Percentiles rank a stretch among this genome's conserved stretches.
Evolutionary conservation across 495 filamentous ascomycete genomes (phyloP).

Genomic region (Xeromyces bisporus): DNA sequence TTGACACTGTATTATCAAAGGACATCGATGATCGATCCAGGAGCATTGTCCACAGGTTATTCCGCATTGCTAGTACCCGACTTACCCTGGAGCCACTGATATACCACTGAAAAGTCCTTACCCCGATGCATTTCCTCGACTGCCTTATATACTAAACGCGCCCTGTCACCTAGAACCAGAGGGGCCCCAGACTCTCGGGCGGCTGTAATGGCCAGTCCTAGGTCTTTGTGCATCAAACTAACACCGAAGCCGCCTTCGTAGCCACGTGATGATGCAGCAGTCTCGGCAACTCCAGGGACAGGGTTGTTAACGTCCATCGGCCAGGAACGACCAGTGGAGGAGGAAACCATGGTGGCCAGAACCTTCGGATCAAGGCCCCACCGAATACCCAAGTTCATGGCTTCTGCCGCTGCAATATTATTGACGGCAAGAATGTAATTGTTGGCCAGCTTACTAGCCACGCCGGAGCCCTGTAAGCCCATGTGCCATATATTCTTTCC

Average conservation of each 20-base stretch:
- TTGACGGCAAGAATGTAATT: constrained; percentile 86
- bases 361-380: constrained; percentile 71
- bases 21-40: no score
- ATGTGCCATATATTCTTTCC: constrained; percentile 68
- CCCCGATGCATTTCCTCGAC: constrained; percentile 43
- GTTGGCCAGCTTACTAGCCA: constrained; percentile 79
- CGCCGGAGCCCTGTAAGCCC: constrained; percentile 60
- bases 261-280: constrained; percentile 51
- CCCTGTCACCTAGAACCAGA: constrained; percentile 46
- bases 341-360: constrained; percentile 66
- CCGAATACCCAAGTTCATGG: constrained; percentile 77
- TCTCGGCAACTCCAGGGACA: constrained; percentile 64
- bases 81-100: constrained; percentile 44
- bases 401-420: constrained; percentile 84
- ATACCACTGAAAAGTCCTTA: constrained; percentile 75
- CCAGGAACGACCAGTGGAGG: constrained; percentile 79
- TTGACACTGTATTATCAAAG: no score
- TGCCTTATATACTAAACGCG: constrained; percentile 49
- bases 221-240: constrained; percentile 70
- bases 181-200: constrained; percentile 49
- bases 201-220: constrained; percentile 55
- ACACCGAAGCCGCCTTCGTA: constrained; percentile 77
- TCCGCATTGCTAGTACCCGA: no score
- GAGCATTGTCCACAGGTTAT: constrained; percentile 2
- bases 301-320: constrained; percentile 87